Evolutionary conservation across 2,329 filamentous ascomycete species (phyloP).

Genomic region (Phialophora tarda): DNA sequence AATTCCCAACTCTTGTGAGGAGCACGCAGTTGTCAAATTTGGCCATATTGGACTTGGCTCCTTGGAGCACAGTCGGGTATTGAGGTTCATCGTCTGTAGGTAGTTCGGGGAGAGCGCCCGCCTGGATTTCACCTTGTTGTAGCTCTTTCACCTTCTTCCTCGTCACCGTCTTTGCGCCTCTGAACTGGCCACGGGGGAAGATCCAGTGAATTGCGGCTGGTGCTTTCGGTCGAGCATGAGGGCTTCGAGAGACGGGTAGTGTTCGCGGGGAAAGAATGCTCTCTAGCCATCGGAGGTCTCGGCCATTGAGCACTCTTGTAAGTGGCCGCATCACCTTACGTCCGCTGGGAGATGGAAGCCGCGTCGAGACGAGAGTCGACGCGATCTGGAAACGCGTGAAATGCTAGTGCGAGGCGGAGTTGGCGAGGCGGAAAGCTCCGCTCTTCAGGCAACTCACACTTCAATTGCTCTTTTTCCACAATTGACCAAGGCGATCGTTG

Average conservation of each 20-base stretch:
- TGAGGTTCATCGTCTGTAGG: slow-evolving; percentile 57
- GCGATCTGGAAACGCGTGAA: slow-evolving; percentile 16
- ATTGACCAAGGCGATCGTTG: not conserved
- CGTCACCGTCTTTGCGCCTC: slow-evolving; percentile 36
- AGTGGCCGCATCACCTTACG: slow-evolving; percentile 22
- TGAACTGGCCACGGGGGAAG: slow-evolving; percentile 12
- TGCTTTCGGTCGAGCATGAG: not conserved
- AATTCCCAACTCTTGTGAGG: slow-evolving; percentile 88
- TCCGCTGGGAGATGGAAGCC: not conserved
- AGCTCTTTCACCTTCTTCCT: slow-evolving; percentile 54
- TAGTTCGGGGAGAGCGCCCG: slow-evolving; percentile 50
- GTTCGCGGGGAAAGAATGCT: slow-evolving; percentile 14
- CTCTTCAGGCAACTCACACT: not conserved
- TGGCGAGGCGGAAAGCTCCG: not conserved
- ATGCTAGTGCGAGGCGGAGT: not conserved
- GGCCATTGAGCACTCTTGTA: slow-evolving; percentile 20
- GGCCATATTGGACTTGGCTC: slow-evolving; percentile 86
- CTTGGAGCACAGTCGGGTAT: slow-evolving; percentile 88
- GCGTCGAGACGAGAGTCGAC: not conserved
- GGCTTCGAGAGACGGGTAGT: not conserved
- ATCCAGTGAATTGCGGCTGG: slow-evolving; percentile 13
- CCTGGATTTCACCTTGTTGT: slow-evolving; percentile 61
- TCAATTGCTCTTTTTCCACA: not conserved
- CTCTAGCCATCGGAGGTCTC: slow-evolving; percentile 26
- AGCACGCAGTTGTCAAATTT: slow-evolving; percentile 90